Base-by-base conservation (phyloP, 176 grass and related monocot genomes). In the Puya raimondii region DNA sequence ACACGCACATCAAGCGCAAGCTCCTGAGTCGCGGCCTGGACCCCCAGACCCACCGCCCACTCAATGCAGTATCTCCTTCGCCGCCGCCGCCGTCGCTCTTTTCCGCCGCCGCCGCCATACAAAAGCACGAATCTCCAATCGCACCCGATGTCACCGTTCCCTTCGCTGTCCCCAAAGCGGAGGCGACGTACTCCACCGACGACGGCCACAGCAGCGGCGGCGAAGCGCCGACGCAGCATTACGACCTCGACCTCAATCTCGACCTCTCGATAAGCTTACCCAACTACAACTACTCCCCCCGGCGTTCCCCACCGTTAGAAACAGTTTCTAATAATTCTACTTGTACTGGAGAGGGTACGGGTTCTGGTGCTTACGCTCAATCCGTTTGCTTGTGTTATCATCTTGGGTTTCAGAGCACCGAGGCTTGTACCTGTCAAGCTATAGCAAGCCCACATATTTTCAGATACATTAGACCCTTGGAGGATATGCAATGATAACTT, bases 1-100 rank as follows among this genome's bases (percentile, higher is more conserved):
- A 70, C 68, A 70, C 68, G 4, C 68, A 70, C 68, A 70, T 70
- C 11, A 70, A 26, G 21, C 48, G 68, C 2, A 70, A 70, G 50
- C 68, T 70, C 68, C 3, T 70, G 42, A 70, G 49, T 11, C 68
- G 68, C 18, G 68, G 68, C 10, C 16, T 70, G 18, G 68, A 70
- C 49, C 49, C 68, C 11, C 48, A 70, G 3, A 53, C 49, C 4
- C 68, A 70, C 48, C 68, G 68, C 2, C 68, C 49, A 12, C 18
- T 70, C 68, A 70, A 15, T 48, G 2, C 68, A 15, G 14, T 20
- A 2, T 61, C 56, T 7, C 16, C 56, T 22, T 61, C 21, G 6
- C 16, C 33, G 33, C 33, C 33, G 0, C 33, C 33, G 33, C 33
- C 33, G 0, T 6, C 33, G 33, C 33, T 6, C 5, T 7, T 7